These are phyloP conservation scores for Fusarium papillatum DNA, from an alignment of 2,329 filamentous ascomycete species.

Conservation along the genomic window DNA sequence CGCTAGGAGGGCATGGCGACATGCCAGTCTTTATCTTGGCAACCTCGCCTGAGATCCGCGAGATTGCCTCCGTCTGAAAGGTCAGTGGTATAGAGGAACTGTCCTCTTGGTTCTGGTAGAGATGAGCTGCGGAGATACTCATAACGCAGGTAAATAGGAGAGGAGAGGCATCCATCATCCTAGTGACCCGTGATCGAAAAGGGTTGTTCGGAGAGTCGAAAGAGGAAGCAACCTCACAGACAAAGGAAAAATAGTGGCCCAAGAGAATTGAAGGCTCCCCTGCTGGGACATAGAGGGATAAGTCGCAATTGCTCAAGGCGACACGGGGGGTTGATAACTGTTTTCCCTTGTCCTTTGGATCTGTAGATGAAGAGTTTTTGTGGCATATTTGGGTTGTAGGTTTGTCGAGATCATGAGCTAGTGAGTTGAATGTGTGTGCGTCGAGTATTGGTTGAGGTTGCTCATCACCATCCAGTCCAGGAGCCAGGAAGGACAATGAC, in stretches of 20 bases:
- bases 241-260: background rate
- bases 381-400: background rate
- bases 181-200: background rate
- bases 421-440: background rate
- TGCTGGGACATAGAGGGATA: background rate
- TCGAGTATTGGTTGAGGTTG: background rate
- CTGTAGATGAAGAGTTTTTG: background rate
- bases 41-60: background rate
- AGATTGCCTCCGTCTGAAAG: background rate
- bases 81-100: background rate
- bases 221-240: background rate
- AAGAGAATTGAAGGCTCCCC: background rate
- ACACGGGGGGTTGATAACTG: background rate
- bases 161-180: background rate
- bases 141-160: background rate
- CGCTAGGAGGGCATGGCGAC: background rate
- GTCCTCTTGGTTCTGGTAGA: background rate
- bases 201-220: background rate
- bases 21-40: background rate
- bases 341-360: background rate
- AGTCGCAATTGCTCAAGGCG: background rate
- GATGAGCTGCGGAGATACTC: background rate
- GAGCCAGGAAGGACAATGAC: background rate
- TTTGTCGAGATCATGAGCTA: background rate
- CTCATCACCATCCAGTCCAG: background rate